phyloP scores from a whole-genome alignment of 2,329 filamentous ascomycete genomes.

The Xylaria sp. region DNA sequence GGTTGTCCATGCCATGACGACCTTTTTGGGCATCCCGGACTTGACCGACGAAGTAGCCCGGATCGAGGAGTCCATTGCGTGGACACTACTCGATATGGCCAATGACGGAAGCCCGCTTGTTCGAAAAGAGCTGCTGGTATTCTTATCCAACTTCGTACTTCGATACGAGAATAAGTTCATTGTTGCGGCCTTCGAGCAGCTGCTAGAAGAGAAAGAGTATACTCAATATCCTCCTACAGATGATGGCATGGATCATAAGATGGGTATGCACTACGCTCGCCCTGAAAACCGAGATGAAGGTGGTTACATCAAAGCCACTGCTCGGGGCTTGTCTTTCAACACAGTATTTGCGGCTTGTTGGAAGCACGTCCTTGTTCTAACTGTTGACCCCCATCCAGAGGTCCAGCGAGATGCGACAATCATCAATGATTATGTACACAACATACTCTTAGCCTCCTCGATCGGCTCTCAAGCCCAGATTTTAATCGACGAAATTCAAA shows the following conservation, averaged over 20 bases:
- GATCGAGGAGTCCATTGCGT: conserved; percentile 90
- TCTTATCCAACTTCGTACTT: conserved; percentile 90
- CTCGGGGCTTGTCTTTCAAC: conserved; percentile 78
- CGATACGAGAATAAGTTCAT: conserved; percentile 93
- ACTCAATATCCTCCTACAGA: conserved; percentile 66
- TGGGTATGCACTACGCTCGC: conserved; percentile 71
- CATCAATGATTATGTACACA: conserved; percentile 88
- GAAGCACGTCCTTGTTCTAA: conserved; percentile 91
- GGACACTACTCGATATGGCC: conserved; percentile 89
- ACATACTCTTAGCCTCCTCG: conserved; percentile 79
- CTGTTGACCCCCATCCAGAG: conserved; percentile 93
- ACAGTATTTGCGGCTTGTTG: conserved; percentile 94
- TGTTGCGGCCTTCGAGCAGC: conserved; percentile 90
- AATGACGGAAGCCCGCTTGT: conserved; percentile 95
- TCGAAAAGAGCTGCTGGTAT: conserved; percentile 90
- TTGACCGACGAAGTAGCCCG: conserved; percentile 89
- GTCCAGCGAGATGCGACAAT: conserved; percentile 85
- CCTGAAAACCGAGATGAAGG: conserved; percentile 66
- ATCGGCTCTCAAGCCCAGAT: conserved; percentile 76
- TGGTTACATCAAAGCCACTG: conserved; percentile 66
- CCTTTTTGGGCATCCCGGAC: conserved; percentile 92
- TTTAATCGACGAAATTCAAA: conserved; percentile 78
- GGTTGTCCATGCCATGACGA: conserved; percentile 92
- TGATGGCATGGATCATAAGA: conserved; percentile 68
- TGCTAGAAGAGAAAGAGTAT: conserved; percentile 83